Base-by-base conservation (phyloP, 179 eudicot species). In the Sideroxylon spinosum region DNA sequence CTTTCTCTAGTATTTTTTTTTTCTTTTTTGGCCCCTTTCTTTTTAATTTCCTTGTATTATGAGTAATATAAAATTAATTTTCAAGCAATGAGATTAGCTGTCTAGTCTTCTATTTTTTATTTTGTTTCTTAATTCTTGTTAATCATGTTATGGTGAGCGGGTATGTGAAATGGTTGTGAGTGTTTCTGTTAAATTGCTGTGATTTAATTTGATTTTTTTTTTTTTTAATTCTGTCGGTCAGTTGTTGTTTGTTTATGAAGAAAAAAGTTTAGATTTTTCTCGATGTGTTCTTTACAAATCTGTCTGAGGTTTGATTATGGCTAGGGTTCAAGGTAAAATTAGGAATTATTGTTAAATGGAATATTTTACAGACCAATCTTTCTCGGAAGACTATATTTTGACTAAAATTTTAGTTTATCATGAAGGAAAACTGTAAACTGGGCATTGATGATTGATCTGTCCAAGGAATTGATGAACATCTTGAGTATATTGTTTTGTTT, bases 361-460 rank as follows among this genome's bases (percentile, higher is more conserved):
- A 17, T 23, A 25, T 9, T 22, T n/a, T 13, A 44, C 66, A 10
- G 12, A 12, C n/a, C 10, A 60, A 25, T 50, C 61, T 19, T 65
- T 65, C 62, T 26, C 25, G 29, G 14, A 52, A 52, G 61, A 62
- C 48, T 25, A 5, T 25, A 6, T 4, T 46, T 7, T 62, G 13
- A 17, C 28, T 49, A 9, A 37, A 76, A 49, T 17, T 25, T 25
- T 26, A 28, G 55, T 60, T n/a, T 65, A 20, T 44, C 23, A 44
- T 22, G 7, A 29, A 37, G 29, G 11, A 66, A 14, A 49, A 23
- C 16, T 23, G 48, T 64, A 9, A 73, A 0, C 60, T 19, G 65
- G 52, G 76, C 57, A 25, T 62, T 67, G 74, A 66, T 79, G 44
- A 25, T 62, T 67, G 74, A 66, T 79, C 74, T 74, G 59, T 74